Evolutionary conservation across 345 rosid species (phyloP), one percentile per base, ranked within the genome.

Genomic region (Eucalyptus virginea): DNA sequence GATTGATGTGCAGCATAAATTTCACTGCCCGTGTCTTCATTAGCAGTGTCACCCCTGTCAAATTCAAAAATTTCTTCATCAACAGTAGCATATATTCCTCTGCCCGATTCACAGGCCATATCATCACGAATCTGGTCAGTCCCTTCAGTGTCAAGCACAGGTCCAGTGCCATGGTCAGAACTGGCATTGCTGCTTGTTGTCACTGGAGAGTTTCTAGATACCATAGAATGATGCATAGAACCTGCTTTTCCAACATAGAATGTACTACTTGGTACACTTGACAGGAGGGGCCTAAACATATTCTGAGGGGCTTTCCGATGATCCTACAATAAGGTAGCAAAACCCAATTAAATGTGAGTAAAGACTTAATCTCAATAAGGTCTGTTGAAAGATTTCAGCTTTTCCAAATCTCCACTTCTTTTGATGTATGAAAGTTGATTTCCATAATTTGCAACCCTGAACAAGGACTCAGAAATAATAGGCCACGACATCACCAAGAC

Each of bases 261-360:
- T 90, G 98, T 94, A 47, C 96, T 94, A 93, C 98, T 96, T 12
- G 99, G 99, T 87, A 97, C 99, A 94, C 98, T 98, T 87, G 99
- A 98, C 89, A 97, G 91, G 89, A 98, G 97, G 86, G 99, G 99
- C 92, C 99, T 95, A 92, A 98, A 98, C 99, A 98, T 98, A 92
- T 96, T 98, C 90, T 94, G 98, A 90, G 98, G 99, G 89, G 95
- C 95, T 93, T 95, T 98, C 91, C 95, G 95, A 86, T 94, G 94
- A 91, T 98, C 99, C 99, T 98, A 90, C 92, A 93, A 91, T 86
- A 86, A 92, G 50, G 60, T 9, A 49, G 52, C 81, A 45, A 88
- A 86, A 52, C n/a, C 67, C 11, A 54, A 51, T 86, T 69, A 86
- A 86, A 86, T 86, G 88, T 51, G n/a, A 86, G 42, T 60, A 54